A percentile compares a stretch with the other conserved stretches of the same genome.
phyloP scores from a whole-genome alignment of 2,329 filamentous ascomycete species.

The Diplocarpon rosae region DNA sequence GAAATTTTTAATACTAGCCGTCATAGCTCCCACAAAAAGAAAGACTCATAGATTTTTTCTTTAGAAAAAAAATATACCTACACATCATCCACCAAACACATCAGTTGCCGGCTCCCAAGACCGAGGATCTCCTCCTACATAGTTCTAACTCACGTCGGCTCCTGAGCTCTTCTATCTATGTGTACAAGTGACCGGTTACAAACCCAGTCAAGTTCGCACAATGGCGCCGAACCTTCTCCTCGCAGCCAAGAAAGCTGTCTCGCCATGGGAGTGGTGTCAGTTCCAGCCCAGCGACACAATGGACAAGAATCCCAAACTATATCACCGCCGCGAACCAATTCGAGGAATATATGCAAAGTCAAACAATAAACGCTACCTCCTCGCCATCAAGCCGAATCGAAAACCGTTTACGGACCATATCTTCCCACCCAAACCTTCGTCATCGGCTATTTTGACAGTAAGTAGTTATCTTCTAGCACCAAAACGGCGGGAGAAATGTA shows the following conservation, averaged over 20 bases:
- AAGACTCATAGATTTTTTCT: too few relatives aligned
- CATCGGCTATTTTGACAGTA: neutral
- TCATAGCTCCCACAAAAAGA: too few relatives aligned
- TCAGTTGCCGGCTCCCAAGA: too few relatives aligned
- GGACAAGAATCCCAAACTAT: slow-evolving; percentile 4
- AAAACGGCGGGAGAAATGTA: too few relatives aligned
- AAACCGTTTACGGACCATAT: slow-evolving; percentile 9
- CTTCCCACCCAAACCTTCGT: slow-evolving; percentile 2
- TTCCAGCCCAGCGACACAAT: neutral
- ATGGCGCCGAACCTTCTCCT: slow-evolving; percentile 9
- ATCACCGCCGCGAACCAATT: slow-evolving; percentile 9
- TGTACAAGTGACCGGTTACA: too few relatives aligned
- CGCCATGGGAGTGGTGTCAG: slow-evolving; percentile 1
- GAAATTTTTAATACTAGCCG: too few relatives aligned
- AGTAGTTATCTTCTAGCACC: neutral
- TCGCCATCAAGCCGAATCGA: slow-evolving; percentile 8
- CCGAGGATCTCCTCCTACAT: too few relatives aligned
- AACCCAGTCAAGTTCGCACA: neutral
- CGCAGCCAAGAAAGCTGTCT: slow-evolving; percentile 5
- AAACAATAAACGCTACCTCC: slow-evolving; percentile 7
- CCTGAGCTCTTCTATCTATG: too few relatives aligned
- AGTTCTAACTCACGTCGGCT: too few relatives aligned
- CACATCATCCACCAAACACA: too few relatives aligned
- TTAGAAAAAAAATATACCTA: too few relatives aligned
- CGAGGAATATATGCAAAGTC: slow-evolving; percentile 13